Percentiles rank a stretch among this genome's conserved stretches.
Conservation (phyloP, 768 basidiomycete genomes). For the Amyloporia xantha region DNA sequence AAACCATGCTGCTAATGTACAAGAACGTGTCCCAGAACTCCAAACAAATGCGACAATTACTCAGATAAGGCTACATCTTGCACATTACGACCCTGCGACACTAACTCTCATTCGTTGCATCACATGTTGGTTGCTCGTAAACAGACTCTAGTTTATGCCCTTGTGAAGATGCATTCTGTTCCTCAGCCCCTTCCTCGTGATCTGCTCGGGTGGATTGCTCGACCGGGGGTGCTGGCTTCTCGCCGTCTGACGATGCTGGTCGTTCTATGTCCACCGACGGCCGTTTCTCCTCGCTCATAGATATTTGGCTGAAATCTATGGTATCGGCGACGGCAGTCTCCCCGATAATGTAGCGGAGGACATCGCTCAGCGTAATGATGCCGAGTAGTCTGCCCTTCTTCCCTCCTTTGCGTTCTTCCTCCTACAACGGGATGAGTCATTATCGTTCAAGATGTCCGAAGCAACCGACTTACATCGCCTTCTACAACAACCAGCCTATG, state of each 20-base stretch:
- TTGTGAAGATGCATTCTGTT: not conserved
- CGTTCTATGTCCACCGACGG: not conserved
- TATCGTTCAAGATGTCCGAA: no score
- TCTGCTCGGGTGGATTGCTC: not conserved
- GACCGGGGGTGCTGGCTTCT: not conserved
- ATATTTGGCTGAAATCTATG: not conserved
- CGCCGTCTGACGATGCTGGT: not conserved
- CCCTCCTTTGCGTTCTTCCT: conserved; percentile 73
- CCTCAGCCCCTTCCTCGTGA: not conserved
- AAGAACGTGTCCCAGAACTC: not conserved
- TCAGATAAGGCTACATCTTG: conserved; percentile 4
- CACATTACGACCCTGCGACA: not conserved
- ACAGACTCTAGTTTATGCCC: not conserved
- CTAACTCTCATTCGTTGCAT: not conserved
- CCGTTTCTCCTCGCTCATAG: not conserved
- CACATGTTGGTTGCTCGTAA: not conserved
- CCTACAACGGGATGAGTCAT: conserved; percentile 36
- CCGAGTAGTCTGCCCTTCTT: conserved; percentile 80
- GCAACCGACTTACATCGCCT: conserved; percentile 65
- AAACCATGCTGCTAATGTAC: not conserved
- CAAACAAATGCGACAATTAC: not conserved
- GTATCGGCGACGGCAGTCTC: conserved; percentile 41
- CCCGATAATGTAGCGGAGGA: conserved; percentile 72
- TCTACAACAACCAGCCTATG: conserved; percentile 95
- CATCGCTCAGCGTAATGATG: conserved; percentile 85